Percentiles rank a stretch among this genome's conserved stretches.
phyloP scores from a whole-genome alignment of 2,329 filamentous ascomycete species.

The Diplodia seriata region DNA sequence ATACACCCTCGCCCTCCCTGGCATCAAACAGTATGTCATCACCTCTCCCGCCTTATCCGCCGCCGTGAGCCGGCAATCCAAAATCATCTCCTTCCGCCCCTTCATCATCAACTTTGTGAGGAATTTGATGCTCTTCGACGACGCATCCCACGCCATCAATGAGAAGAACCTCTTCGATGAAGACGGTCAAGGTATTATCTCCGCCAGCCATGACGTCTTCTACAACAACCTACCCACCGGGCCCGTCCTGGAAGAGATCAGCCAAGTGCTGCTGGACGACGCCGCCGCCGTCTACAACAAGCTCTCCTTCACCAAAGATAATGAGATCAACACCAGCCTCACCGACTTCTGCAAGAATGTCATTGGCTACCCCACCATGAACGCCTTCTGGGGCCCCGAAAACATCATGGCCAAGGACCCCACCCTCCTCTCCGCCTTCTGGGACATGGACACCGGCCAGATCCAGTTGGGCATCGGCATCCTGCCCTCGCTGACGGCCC shows the following conservation, averaged over 20 bases:
- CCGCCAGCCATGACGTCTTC: constrained; percentile 22
- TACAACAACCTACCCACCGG: constrained; percentile 11
- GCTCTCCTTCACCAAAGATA: background rate
- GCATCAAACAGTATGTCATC: constrained; percentile 55
- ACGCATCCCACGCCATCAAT: constrained; percentile 32
- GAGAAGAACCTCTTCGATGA: constrained; percentile 12
- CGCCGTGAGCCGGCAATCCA: constrained; percentile 49
- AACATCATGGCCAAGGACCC: constrained; percentile 52
- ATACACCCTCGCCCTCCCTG: constrained; percentile 56
- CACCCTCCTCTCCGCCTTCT: constrained; percentile 49
- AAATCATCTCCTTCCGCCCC: constrained; percentile 53
- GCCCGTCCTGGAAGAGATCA: constrained; percentile 8
- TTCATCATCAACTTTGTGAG: constrained; percentile 50
- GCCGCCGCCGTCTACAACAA: constrained; percentile 4
- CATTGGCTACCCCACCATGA: constrained; percentile 41
- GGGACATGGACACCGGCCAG: constrained; percentile 51
- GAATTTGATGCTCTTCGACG: constrained; percentile 49
- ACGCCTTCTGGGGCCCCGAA: constrained; percentile 53
- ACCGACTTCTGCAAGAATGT: constrained; percentile 4
- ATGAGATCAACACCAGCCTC: background rate
- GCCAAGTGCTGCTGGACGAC: constrained; percentile 5
- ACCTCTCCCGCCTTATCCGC: constrained; percentile 51
- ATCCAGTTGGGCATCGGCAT: constrained; percentile 42
- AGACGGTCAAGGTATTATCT: background rate
- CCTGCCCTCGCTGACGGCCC: constrained; percentile 46